Evolutionary conservation across 257 asterid species (phyloP), one percentile per base, ranked within the genome.

Genomic region (Rehmannia glutinosa): DNA sequence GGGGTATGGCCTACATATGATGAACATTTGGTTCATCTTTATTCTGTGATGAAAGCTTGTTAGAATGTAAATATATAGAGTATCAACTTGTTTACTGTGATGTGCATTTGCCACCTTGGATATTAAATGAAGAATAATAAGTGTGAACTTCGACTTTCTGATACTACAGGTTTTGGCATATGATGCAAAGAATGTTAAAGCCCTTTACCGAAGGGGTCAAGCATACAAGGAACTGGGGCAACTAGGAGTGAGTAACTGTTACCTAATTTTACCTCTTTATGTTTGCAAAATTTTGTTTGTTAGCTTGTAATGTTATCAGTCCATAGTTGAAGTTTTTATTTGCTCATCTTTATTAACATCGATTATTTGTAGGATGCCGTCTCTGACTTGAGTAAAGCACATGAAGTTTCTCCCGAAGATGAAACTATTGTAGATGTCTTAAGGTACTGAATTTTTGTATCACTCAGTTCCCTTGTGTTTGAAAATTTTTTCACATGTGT

Each of bases 201-300:
- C 97, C 62, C 96, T 94, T 55, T 94, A 91, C 77, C 88, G 97
- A 59, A 85, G 96, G 71, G 99, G 97, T 71, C 97, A 88, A 78
- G 99, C 97, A 32, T 85, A 82, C 67, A 88, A 85, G 72, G 96
- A 83, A 60, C 16, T 87, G 75, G 92, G 90, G 46, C 85, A 75
- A 72, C 76, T 88, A 45, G 81, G 73, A 76, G 99, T 94, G 79
- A 77, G 97, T 76, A 60, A 67, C 64, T 61, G 43, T 76, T 70
- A 51, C 30, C 61, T 4, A 10, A 47, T 41, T 62, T 78, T 32
- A 36, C 50, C 24, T 68, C 25, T 23, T 72, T 25, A 28, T 35
- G 28, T 64, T 63, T 74, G 73, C 59, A 20, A 56, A 55, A 51
- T 61, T 53, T 63, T 58, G 33, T 61, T 68, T 55, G 50, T 70